phyloP scores from a whole-genome alignment of 2,329 filamentous ascomycete genomes.

The Ascochyta fabae region DNA sequence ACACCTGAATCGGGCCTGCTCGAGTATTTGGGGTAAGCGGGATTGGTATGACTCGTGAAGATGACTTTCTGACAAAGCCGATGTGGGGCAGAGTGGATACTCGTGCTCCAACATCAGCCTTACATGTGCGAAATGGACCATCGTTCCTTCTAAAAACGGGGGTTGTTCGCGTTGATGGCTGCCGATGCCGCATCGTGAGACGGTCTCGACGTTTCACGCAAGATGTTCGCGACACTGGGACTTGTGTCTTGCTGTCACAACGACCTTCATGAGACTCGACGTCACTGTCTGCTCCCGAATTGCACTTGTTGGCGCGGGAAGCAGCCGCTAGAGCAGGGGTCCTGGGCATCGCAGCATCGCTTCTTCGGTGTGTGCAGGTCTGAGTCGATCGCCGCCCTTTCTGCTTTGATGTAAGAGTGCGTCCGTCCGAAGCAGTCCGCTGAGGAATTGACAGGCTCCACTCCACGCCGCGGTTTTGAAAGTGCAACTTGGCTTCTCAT shows the following conservation, averaged over 20 bases:
- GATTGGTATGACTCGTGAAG: conserved; percentile 4
- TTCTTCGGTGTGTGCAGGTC: background rate
- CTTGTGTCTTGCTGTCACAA: background rate
- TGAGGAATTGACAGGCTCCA: conserved; percentile 17
- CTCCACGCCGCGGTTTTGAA: background rate
- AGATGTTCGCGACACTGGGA: background rate
- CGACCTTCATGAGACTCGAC: background rate
- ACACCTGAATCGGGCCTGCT: conserved; percentile 5
- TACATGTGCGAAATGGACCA: conserved; percentile 6
- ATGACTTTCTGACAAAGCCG: conserved; percentile 9
- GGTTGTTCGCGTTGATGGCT: background rate
- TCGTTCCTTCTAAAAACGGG: conserved; percentile 1
- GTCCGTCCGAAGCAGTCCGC: conserved; percentile 24
- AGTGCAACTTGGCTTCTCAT: conserved; percentile 4
- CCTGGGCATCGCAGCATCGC: conserved; percentile 1
- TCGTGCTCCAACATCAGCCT: conserved; percentile 11
- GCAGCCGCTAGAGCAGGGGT: conserved; percentile 7
- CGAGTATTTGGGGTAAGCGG: background rate
- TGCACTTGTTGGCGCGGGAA: conserved; percentile 1
- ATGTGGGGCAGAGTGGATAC: conserved; percentile 10
- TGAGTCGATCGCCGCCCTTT: conserved; percentile 12
- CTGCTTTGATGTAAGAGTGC: background rate
- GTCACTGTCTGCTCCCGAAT: conserved; percentile 4
- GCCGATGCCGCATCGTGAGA: conserved; percentile 1
- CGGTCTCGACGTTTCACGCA: background rate